Evolutionary conservation across 495 filamentous ascomycete genomes (phyloP).

Genomic region (Aspergillus bertholletiae): DNA sequence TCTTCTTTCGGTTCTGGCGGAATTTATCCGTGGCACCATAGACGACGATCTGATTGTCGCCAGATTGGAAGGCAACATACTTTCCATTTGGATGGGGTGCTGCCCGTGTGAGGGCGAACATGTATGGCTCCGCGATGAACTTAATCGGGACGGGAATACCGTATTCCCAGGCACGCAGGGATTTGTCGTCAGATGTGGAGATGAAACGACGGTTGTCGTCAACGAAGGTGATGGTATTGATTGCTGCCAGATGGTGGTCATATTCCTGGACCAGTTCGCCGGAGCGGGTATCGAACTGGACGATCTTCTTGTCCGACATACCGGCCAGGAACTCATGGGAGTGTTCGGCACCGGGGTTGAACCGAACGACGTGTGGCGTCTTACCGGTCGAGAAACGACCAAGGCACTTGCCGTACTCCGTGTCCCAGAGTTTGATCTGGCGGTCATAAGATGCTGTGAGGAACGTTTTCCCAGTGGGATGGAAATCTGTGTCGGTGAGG

Average conservation of each 20-base stretch:
- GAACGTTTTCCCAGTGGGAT: constrained; percentile 76
- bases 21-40: constrained; percentile 93
- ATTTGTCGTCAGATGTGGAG: constrained; percentile 96
- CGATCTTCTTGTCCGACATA: constrained; percentile 97
- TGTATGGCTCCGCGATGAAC: constrained; percentile 91
- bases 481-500: constrained; percentile 87
- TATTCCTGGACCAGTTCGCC: constrained; percentile 92
- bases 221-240: constrained; percentile 97
- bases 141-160: constrained; percentile 90
- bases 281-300: constrained; percentile 90
- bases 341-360: constrained; percentile 76
- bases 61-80: constrained; percentile 86
- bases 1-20: constrained; percentile 95
- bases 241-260: constrained; percentile 93
- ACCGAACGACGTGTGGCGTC: constrained; percentile 90
- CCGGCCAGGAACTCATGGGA: constrained; percentile 90
- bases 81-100: constrained; percentile 83
- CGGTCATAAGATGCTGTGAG: constrained; percentile 90
- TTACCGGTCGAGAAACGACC: constrained; percentile 87
- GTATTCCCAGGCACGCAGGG: constrained; percentile 94
- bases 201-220: constrained; percentile 95
- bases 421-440: constrained; percentile 97
- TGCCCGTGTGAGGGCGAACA: constrained; percentile 86
- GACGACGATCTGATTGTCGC: constrained; percentile 94
- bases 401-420: constrained; percentile 85